Percentiles rank a stretch among this genome's conserved stretches.
Conservation (phyloP, 176 grass and related monocot genomes). For the barley (Hordeum vulgare) region MorexV3_pseudomolecules_assembly NC_058519.1:573019013-573019512, state of each 20-base stretch:
- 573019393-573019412: no score
- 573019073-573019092: background rate
- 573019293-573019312: no score
- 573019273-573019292: background rate
- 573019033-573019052: background rate
- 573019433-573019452: no score
- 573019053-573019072: background rate
- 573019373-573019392: no score
- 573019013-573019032: background rate
- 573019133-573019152: background rate
- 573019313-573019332: no score
- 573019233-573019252: background rate
- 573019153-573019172: background rate
- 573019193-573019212: background rate
- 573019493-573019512: no score
- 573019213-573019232: background rate
- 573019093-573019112: background rate
- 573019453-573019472: no score
- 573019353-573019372: no score
- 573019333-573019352: no score
- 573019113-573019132: constrained; percentile 8
- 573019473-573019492: no score
- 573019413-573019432: no score
- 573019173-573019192: background rate
- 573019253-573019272: background rate